These are phyloP conservation scores for Trypanosoma caninum DNA, from an alignment of 208 protist genomes.

Conservation along the genomic window DNA sequence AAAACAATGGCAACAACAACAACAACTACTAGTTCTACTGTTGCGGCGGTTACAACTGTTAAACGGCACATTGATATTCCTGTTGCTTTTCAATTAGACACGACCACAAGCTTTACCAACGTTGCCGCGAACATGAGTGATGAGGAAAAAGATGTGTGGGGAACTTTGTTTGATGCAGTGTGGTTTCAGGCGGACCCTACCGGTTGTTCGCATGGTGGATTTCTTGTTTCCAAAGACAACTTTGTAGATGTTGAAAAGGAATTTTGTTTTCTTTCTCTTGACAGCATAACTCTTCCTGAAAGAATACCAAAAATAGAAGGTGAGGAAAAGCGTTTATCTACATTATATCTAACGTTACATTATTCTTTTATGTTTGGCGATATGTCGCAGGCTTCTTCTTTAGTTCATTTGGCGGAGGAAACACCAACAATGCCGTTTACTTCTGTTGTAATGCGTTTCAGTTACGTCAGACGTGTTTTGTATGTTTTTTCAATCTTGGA, in stretches of 20 bases:
- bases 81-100: constrained; percentile 3
- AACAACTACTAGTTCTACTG: neutral
- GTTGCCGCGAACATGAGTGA: neutral
- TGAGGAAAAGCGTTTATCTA: constrained; percentile 11
- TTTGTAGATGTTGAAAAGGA: constrained; percentile 6
- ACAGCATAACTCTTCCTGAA: constrained; percentile 28
- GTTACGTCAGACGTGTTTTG: constrained; percentile 37
- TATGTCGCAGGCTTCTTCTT: constrained; percentile 14
- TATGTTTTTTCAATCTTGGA: constrained; percentile 51
- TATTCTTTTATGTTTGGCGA: constrained; percentile 15
- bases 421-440: neutral
- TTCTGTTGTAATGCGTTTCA: constrained; percentile 32
- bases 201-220: constrained; percentile 36
- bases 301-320: constrained; percentile 15
- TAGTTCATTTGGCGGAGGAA: constrained; percentile 13
- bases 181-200: constrained; percentile 72
- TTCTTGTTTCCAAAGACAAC: constrained; percentile 27
- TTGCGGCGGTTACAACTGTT: too few relatives aligned
- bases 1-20: neutral
- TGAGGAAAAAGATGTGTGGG: constrained; percentile 49
- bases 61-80: constrained; percentile 10
- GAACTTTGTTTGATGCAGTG: constrained; percentile 57
- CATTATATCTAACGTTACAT: constrained; percentile 14
- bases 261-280: constrained; percentile 42
- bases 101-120: neutral